phyloP scores from a whole-genome alignment of 1,139 yeast genomes.

The Sporopachydermia cereana region DNA sequence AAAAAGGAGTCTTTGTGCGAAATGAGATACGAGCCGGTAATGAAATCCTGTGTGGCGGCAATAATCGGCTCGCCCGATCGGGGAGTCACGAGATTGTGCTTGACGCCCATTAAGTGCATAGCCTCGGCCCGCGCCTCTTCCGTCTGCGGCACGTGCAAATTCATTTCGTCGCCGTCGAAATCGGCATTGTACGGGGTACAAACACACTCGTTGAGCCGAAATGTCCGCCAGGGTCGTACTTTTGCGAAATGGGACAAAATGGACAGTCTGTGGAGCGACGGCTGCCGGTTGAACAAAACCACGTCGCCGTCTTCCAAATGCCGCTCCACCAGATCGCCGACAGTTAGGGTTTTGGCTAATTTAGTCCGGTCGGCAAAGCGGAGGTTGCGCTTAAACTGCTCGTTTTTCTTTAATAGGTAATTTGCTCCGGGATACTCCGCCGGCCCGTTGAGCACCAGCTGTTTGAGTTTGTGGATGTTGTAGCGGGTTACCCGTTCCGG shows the following conservation, averaged over 20 bases:
- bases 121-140: slow-evolving; percentile 99
- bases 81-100: slow-evolving; percentile 87
- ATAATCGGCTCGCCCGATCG: slow-evolving; percentile 98
- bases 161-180: slow-evolving; percentile 99
- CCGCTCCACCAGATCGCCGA: slow-evolving; percentile 96
- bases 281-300: slow-evolving; percentile 94
- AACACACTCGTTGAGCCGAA: slow-evolving; percentile 95
- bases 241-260: slow-evolving; percentile 93
- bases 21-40: slow-evolving; percentile 87
- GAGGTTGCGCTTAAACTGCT: slow-evolving; percentile 75
- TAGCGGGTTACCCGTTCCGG: slow-evolving; percentile 92
- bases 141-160: slow-evolving; percentile 96
- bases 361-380: slow-evolving; percentile 78
- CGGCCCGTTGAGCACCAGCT: slow-evolving; percentile 74
- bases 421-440: slow-evolving; percentile 93
- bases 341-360: slow-evolving; percentile 61
- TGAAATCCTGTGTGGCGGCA: slow-evolving; percentile 99
- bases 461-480: slow-evolving; percentile 66
- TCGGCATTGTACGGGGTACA: slow-evolving; percentile 99
- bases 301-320: slow-evolving; percentile 96
- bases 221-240: slow-evolving; percentile 96
- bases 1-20: slow-evolving; percentile 90
- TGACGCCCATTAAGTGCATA: slow-evolving; percentile 94
- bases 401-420: slow-evolving; percentile 73
- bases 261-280: slow-evolving; percentile 89